Conservation (phyloP, 345 rosid species). For the Corchorus olitorius region DNA sequence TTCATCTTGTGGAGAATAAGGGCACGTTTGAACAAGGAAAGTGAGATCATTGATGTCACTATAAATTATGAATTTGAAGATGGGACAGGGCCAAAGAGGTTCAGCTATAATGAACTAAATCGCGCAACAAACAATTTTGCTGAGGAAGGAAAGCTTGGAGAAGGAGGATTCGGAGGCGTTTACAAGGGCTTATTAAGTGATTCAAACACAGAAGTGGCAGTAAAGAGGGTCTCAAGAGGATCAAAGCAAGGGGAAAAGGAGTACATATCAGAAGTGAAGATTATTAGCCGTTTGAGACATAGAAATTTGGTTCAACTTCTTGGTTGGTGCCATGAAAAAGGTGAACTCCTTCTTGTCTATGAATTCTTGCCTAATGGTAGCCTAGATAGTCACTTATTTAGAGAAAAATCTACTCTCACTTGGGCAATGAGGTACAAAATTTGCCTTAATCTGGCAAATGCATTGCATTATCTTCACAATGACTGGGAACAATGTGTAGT, state of each 20-base stretch:
- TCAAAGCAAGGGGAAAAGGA: slow-evolving; percentile 49
- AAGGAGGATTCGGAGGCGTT: slow-evolving; percentile 63
- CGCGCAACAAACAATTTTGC: slow-evolving; percentile 43
- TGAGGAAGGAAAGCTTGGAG: slow-evolving; percentile 48
- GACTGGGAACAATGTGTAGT: slow-evolving; percentile 58
- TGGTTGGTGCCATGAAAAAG: slow-evolving; percentile 59
- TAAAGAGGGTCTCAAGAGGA: slow-evolving; percentile 52
- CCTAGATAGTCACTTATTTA: slow-evolving; percentile 50
- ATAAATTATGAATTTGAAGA: slow-evolving; percentile 48
- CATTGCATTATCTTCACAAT: slow-evolving; percentile 50
- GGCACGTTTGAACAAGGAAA: slow-evolving; percentile 5
- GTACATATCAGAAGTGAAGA: slow-evolving; percentile 51
- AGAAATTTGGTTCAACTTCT: slow-evolving; percentile 51
- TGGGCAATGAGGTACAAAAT: slow-evolving; percentile 46
- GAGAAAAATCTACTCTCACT: slow-evolving; percentile 11
- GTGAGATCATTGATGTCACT: slow-evolving; percentile 18
- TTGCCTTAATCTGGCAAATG: slow-evolving; percentile 49
- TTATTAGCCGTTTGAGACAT: slow-evolving; percentile 56
- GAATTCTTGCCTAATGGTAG: slow-evolving; percentile 59
- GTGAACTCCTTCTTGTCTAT: slow-evolving; percentile 53
- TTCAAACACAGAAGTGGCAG: slow-evolving; percentile 40
- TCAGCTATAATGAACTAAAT: slow-evolving; percentile 39
- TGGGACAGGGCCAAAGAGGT: slow-evolving; percentile 55
- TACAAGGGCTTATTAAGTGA: slow-evolving; percentile 46
- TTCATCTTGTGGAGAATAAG: slow-evolving; percentile 32